These are phyloP conservation scores for Candida gorgasii DNA, from an alignment of 805 yeast species.

Conservation along the genomic window DNA sequence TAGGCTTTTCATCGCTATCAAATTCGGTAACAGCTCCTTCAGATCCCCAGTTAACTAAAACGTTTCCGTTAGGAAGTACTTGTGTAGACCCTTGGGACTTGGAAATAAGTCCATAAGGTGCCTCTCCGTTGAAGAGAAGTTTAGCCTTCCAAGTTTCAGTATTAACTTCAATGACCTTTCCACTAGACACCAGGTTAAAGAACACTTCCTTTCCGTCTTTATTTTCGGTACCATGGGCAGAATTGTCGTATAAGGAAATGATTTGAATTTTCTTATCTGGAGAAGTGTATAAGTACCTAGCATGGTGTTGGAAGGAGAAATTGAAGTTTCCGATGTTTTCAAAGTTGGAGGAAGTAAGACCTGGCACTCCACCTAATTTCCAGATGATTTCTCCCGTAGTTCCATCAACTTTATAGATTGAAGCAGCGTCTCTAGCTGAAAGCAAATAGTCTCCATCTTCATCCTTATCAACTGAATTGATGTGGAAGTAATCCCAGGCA, in stretches of 20 bases:
- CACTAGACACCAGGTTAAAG: slow-evolving; percentile 27
- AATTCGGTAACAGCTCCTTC: slow-evolving; percentile 40
- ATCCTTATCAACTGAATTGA: slow-evolving; percentile 40
- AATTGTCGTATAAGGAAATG: slow-evolving; percentile 37
- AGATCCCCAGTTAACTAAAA: slow-evolving; percentile 39
- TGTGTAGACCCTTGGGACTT: slow-evolving; percentile 37
- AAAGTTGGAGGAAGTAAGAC: slow-evolving; percentile 19
- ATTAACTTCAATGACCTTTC: slow-evolving; percentile 35
- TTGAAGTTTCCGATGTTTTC: slow-evolving; percentile 19
- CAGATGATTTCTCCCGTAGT: slow-evolving; percentile 35
- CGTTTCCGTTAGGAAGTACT: slow-evolving; percentile 32
- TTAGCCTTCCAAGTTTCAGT: slow-evolving; percentile 26
- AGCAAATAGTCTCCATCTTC: slow-evolving; percentile 32
- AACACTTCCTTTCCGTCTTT: slow-evolving; percentile 25
- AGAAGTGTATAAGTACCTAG: slow-evolving; percentile 23
- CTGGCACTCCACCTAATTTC: slow-evolving; percentile 32
- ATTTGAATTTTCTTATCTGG: slow-evolving; percentile 25
- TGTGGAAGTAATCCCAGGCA: slow-evolving; percentile 44
- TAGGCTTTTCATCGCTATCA: slow-evolving; percentile 24
- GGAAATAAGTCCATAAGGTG: slow-evolving; percentile 24
- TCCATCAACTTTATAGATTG: slow-evolving; percentile 36
- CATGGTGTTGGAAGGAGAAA: slow-evolving; percentile 41
- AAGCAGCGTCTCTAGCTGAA: slow-evolving; percentile 36
- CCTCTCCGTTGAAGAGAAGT: slow-evolving; percentile 23
- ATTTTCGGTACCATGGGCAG: slow-evolving; percentile 37